Percentiles rank a stretch among this genome's conserved stretches.
Evolutionary conservation across 73 alveolate species (phyloP).

Genomic region (Breviolum minutum): DNA sequence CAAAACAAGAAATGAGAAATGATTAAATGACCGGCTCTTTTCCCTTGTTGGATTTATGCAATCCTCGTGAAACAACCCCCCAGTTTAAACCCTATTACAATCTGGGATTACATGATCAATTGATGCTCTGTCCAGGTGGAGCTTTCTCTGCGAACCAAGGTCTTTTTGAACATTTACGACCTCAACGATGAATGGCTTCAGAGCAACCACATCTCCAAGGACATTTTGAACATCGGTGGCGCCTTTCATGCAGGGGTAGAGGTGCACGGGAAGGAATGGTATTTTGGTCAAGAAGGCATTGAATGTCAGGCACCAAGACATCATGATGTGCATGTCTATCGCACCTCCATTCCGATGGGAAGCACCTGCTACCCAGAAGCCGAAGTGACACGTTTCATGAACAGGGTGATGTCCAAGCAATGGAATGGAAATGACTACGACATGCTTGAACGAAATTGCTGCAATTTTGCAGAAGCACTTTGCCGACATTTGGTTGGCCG

Average conservation of each 20-base stretch:
- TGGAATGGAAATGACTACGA: conserved; percentile 72
- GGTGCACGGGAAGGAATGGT: conserved; percentile 89
- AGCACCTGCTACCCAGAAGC: conserved; percentile 62
- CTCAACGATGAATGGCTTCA: conserved; percentile 84
- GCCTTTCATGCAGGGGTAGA: conserved; percentile 89
- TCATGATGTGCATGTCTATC: conserved; percentile 77
- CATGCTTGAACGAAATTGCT: conserved; percentile 85
- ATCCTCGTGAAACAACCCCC: too few species aligned
- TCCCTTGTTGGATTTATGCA: too few species aligned
- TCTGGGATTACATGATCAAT: too few species aligned
- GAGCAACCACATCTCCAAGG: conserved; percentile 71
- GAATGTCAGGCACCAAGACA: conserved; percentile 48
- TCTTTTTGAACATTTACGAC: conserved; percentile 53
- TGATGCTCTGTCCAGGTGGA: background rate
- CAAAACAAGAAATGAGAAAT: background rate
- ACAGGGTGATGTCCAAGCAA: conserved; percentile 40
- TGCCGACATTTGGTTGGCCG: conserved; percentile 69
- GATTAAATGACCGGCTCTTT: background rate
- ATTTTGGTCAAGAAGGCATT: conserved; percentile 67
- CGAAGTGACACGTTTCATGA: conserved; percentile 66
- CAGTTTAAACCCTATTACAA: too few species aligned
- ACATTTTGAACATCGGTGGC: conserved; percentile 77
- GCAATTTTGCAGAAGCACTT: conserved; percentile 66
- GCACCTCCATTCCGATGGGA: conserved; percentile 92
- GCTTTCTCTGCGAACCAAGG: background rate